A percentile compares a stretch with the other conserved stretches of the same genome.
Evolutionary conservation across 176 grass and related monocot species (phyloP).

Genomic region (Hordeum marinum): DNA sequence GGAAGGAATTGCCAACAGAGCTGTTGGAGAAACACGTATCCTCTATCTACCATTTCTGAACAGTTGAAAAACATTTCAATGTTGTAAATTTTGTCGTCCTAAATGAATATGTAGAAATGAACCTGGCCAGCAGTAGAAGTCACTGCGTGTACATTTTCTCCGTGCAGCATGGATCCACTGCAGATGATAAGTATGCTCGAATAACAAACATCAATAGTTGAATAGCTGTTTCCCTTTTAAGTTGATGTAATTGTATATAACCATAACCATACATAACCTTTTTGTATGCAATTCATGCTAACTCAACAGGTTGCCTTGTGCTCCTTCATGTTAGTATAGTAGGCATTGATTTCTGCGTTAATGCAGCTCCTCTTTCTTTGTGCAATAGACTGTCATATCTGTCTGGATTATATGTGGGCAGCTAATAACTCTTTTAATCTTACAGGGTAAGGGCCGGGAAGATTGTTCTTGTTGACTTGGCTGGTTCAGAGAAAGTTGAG

Average conservation of each 20-base stretch:
- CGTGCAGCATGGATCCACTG: constrained; percentile 55
- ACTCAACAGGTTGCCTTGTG: not conserved
- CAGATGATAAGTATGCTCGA: constrained; percentile 51
- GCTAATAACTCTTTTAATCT: constrained; percentile 14
- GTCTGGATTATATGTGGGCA: not conserved
- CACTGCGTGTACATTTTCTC: constrained; percentile 87
- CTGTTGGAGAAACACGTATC: constrained; percentile 92
- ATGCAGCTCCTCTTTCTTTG: not conserved
- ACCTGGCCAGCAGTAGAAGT: constrained; percentile 85
- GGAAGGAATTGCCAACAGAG: constrained; percentile 90
- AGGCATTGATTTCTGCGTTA: not conserved
- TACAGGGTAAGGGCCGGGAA: constrained; percentile 68
- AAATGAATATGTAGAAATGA: constrained; percentile 73
- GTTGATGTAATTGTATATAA: not conserved
- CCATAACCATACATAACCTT: not conserved
- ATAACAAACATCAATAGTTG: constrained; percentile 6
- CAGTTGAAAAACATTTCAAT: constrained; percentile 13
- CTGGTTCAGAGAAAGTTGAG: constrained; percentile 91
- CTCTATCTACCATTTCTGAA: constrained; percentile 34
- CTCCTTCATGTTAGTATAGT: not conserved
- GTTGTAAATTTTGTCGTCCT: constrained; percentile 23
- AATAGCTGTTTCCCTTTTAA: not conserved
- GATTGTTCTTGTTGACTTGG: constrained; percentile 86
- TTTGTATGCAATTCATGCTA: not conserved
- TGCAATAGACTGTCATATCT: not conserved